phyloP scores from a whole-genome alignment of 2,329 filamentous ascomycete genomes.

The Aschersonia sp. region DNA sequence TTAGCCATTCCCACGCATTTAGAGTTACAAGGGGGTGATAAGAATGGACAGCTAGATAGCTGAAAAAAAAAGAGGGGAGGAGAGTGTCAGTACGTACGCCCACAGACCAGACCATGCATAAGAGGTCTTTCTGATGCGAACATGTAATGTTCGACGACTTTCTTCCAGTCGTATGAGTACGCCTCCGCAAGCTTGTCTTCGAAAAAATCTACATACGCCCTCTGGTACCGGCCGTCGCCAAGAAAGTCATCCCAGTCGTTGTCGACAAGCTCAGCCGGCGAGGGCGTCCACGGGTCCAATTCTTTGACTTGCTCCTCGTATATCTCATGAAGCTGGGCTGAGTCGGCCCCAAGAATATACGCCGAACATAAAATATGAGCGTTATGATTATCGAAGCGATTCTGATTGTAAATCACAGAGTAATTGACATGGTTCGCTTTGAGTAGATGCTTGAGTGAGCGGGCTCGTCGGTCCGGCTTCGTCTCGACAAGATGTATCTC shows the following conservation, averaged over 20 bases:
- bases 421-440: slow-evolving; percentile 87
- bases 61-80: too few relatives aligned
- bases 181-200: slow-evolving; percentile 71
- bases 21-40: too few relatives aligned
- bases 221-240: slow-evolving; percentile 67
- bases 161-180: slow-evolving; percentile 72
- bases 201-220: slow-evolving; percentile 88
- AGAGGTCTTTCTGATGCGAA: slow-evolving; percentile 63
- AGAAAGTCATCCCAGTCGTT: slow-evolving; percentile 81
- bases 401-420: slow-evolving; percentile 63
- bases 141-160: slow-evolving; percentile 61
- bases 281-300: slow-evolving; percentile 69
- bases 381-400: slow-evolving; percentile 69
- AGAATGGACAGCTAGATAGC: too few relatives aligned
- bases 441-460: slow-evolving; percentile 79
- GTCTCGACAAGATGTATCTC: slow-evolving; percentile 70
- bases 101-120: slow-evolving; percentile 65
- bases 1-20: too few relatives aligned
- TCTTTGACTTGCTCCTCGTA: slow-evolving; percentile 64
- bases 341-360: slow-evolving; percentile 68
- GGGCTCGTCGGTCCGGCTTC: slow-evolving; percentile 59
- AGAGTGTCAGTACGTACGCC: slow-evolving; percentile 39
- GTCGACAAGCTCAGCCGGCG: slow-evolving; percentile 68
- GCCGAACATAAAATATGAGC: slow-evolving; percentile 73
- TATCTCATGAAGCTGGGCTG: slow-evolving; percentile 59